phyloP scores from a whole-genome alignment of 441 rosid genomes.

The Arabidopsis hybrid region DNA sequence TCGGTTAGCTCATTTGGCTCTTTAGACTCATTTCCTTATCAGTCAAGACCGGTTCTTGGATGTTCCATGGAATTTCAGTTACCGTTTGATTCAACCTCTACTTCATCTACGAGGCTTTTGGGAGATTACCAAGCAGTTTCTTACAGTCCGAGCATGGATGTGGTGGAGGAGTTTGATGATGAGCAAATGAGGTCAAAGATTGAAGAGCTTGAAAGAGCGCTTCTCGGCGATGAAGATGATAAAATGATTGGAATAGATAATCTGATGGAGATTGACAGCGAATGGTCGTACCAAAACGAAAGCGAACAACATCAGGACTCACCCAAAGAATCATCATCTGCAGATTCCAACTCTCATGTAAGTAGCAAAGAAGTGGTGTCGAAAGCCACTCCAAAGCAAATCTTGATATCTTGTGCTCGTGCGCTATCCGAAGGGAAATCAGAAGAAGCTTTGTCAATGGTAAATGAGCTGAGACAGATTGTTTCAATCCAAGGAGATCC shows the following conservation, averaged over 20 bases:
- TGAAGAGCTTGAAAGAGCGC: conserved; percentile 86
- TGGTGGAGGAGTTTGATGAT: conserved; percentile 61
- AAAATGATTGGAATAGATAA: conserved; percentile 54
- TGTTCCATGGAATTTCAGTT: conserved; percentile 53
- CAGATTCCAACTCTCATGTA: conserved; percentile 72
- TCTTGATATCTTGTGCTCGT: conserved; percentile 83
- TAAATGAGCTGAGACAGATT: conserved; percentile 73
- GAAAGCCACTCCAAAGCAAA: conserved; percentile 65
- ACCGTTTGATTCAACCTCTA: conserved; percentile 48
- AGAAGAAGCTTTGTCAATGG: conserved; percentile 67
- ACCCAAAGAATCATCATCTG: conserved; percentile 83
- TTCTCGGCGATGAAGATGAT: conserved; percentile 78
- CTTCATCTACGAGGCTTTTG: conserved; percentile 38
- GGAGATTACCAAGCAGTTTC: conserved; percentile 51
- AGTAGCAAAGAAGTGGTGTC: conserved; percentile 67
- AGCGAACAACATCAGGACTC: conserved; percentile 65
- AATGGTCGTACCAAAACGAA: conserved; percentile 67
- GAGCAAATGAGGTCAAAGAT: conserved; percentile 76
- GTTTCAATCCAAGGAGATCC: conserved; percentile 98
- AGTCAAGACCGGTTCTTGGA: conserved; percentile 55
- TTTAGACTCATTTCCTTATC: conserved; percentile 52
- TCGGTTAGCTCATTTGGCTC: conserved; percentile 62
- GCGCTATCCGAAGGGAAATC: conserved; percentile 71
- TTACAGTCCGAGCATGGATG: conserved; percentile 59
- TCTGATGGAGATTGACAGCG: conserved; percentile 82